A percentile compares a stretch with the other conserved stretches of the same genome.
Evolutionary conservation across 164 flowering plant genomes (phyloP).

Genomic region (Magnolia changhungtana): DNA sequence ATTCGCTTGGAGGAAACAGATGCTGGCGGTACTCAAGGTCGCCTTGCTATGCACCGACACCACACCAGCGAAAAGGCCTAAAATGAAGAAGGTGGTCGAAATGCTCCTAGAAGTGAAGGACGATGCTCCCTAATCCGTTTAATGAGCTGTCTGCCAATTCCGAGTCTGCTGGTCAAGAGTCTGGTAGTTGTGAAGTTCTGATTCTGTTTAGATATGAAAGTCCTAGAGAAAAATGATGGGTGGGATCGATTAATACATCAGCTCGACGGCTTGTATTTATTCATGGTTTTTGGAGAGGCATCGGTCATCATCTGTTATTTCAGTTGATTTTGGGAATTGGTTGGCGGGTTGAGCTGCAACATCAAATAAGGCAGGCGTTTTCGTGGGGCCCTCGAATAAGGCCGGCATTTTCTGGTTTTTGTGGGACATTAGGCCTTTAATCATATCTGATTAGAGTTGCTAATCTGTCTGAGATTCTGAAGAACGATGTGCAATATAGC

Average conservation of each 20-base stretch:
- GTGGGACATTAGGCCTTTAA: background rate
- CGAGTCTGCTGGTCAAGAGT: background rate
- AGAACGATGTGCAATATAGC: background rate
- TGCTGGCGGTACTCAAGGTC: slow-evolving; percentile 84
- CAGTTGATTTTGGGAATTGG: background rate
- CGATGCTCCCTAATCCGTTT: slow-evolving; percentile 15
- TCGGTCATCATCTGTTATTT: background rate
- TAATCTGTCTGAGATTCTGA: background rate
- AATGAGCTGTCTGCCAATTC: too few relatives aligned
- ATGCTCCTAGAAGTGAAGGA: slow-evolving; percentile 77
- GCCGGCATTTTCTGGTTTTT: background rate
- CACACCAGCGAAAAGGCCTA: slow-evolving; percentile 87
- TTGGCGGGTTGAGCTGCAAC: background rate
- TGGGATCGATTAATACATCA: background rate
- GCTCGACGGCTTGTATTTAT: background rate
- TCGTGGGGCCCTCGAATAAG: too few relatives aligned
- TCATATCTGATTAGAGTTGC: background rate
- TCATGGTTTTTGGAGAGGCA: background rate
- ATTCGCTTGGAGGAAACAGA: slow-evolving; percentile 88
- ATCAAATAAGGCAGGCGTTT: background rate
- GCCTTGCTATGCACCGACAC: slow-evolving; percentile 88
- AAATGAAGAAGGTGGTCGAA: slow-evolving; percentile 91
- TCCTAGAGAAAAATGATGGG: background rate
- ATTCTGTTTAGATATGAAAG: background rate
- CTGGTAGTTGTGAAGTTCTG: slow-evolving; percentile 4